Conservation (phyloP, 2,329 filamentous ascomycete genomes). For the Volutella citrinella region DNA sequence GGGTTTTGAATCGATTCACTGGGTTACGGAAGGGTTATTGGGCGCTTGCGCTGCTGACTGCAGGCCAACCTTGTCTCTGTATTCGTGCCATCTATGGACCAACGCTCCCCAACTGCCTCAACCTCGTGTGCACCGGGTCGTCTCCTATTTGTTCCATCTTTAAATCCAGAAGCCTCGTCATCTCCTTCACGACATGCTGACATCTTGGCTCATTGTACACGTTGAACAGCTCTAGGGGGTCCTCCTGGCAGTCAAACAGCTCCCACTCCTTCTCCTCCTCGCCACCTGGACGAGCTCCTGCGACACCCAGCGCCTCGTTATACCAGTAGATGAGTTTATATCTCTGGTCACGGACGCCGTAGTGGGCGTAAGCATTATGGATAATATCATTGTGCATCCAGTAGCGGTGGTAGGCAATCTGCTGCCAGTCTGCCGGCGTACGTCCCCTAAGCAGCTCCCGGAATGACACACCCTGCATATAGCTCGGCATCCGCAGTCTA, state of each 20-base stretch:
- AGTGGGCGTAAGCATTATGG: constrained; percentile 50
- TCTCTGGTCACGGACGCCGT: constrained; percentile 47
- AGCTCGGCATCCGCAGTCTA: constrained; percentile 36
- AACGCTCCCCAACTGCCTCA: too few species aligned
- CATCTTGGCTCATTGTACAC: constrained; percentile 38
- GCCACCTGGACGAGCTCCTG: constrained; percentile 39
- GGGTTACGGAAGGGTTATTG: too few species aligned
- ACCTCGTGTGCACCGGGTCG: constrained; percentile 31
- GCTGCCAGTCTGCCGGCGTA: constrained; percentile 44
- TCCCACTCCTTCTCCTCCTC: constrained; percentile 50
- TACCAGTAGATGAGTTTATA: constrained; percentile 59
- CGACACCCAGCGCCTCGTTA: constrained; percentile 44
- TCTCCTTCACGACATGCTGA: constrained; percentile 32
- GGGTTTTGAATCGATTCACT: too few species aligned
- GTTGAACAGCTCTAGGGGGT: constrained; percentile 49
- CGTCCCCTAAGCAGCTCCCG: constrained; percentile 31
- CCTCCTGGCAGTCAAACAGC: constrained; percentile 49
- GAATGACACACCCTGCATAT: constrained; percentile 52
- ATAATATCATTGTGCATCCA: constrained; percentile 54
- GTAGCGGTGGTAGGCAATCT: constrained; percentile 53
- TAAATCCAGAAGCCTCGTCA: constrained; percentile 40
- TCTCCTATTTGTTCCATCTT: constrained; percentile 55
- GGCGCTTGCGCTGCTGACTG: too few species aligned
- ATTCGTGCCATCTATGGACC: too few species aligned
- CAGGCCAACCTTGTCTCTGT: too few species aligned